Conservation (phyloP, 2,329 filamentous ascomycete species). For the Arachnomyces sp. region DNA sequence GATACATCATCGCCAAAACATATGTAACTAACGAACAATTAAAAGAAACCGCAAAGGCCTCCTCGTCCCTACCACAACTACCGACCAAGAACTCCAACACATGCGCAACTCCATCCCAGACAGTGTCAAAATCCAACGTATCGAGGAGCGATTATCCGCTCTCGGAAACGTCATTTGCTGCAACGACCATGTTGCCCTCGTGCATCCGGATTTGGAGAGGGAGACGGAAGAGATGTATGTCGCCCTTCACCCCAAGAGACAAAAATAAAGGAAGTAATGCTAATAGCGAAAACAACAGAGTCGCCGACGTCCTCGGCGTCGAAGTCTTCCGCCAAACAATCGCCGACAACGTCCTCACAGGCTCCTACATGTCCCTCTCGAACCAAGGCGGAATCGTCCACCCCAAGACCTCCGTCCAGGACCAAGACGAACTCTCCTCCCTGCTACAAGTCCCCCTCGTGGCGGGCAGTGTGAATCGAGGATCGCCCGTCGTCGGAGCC, state of each 20-base stretch:
- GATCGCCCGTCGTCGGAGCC: slow-evolving; percentile 88
- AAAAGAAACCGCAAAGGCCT: slow-evolving; percentile 87
- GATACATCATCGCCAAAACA: slow-evolving; percentile 2
- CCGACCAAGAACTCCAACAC: slow-evolving; percentile 96
- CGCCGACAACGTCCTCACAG: slow-evolving; percentile 92
- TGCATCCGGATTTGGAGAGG: slow-evolving; percentile 92
- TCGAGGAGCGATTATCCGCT: slow-evolving; percentile 92
- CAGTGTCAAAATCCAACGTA: slow-evolving; percentile 85
- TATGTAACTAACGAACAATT: background rate
- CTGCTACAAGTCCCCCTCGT: slow-evolving; percentile 93
- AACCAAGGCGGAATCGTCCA: slow-evolving; percentile 97
- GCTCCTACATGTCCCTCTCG: slow-evolving; percentile 90
- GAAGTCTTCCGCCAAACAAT: slow-evolving; percentile 73
- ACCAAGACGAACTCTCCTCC: slow-evolving; percentile 93
- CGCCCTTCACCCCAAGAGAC: background rate
- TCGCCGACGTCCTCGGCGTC: slow-evolving; percentile 73
- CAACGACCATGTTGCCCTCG: slow-evolving; percentile 93
- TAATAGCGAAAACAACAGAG: slow-evolving; percentile 30
- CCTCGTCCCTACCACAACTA: slow-evolving; percentile 89
- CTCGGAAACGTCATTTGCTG: slow-evolving; percentile 94
- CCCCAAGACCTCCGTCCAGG: slow-evolving; percentile 92
- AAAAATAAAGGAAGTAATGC: background rate
- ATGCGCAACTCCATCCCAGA: slow-evolving; percentile 92
- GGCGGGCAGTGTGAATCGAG: slow-evolving; percentile 87
- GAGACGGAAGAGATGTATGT: slow-evolving; percentile 87